Evolutionary conservation across 305 asterid genomes (phyloP).

Genomic region (Fraxinus albicans): DNA sequence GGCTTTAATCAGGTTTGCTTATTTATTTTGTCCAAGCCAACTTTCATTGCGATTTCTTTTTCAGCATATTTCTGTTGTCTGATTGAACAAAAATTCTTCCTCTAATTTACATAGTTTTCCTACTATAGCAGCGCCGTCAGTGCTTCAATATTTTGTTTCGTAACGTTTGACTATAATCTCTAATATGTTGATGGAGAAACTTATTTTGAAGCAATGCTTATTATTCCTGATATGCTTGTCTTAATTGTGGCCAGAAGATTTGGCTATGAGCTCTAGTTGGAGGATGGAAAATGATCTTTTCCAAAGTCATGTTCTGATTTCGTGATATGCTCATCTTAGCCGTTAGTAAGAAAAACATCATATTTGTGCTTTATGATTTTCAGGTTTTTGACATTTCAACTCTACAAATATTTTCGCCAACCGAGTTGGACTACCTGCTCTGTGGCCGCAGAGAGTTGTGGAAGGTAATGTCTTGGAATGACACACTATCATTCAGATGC

Average conservation of each 20-base stretch:
- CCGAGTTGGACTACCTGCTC: slow-evolving; percentile 90
- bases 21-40: slow-evolving; percentile 3
- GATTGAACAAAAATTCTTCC: not conserved
- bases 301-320: not conserved
- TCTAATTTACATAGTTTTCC: not conserved
- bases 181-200: not conserved
- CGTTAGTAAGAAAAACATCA: not conserved
- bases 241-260: not conserved
- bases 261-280: not conserved
- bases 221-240: not conserved
- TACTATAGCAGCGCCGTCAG: not conserved
- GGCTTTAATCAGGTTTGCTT: slow-evolving; percentile 89
- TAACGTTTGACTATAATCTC: not conserved
- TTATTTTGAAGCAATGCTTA: not conserved
- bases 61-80: not conserved
- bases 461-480: slow-evolving; percentile 58
- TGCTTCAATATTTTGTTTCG: not conserved
- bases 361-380: slow-evolving; percentile 3
- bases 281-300: not conserved
- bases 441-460: slow-evolving; percentile 98
- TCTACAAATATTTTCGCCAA: slow-evolving; percentile 88
- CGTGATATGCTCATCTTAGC: not conserved
- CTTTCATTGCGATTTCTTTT: not conserved
- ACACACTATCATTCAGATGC: not conserved
- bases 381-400: slow-evolving; percentile 88